Evolutionary conservation across 257 asterid species (phyloP).

Genomic region (Galeopsis tetrahit): DNA sequence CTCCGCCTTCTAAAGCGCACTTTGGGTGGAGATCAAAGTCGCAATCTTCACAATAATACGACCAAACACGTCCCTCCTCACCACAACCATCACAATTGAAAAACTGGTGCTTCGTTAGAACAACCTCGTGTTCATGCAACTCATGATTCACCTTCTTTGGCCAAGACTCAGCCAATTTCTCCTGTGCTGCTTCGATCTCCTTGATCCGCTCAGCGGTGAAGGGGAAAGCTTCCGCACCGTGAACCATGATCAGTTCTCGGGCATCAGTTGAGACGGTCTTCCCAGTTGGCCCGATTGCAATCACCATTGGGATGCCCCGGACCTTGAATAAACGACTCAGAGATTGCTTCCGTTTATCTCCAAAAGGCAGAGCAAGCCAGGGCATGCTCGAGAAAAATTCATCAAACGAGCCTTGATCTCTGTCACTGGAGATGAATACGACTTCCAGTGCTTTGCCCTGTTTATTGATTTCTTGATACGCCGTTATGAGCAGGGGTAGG

Average conservation of each 20-base stretch:
- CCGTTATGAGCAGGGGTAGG: constrained; percentile 60
- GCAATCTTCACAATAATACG: constrained; percentile 62
- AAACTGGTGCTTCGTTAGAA: constrained; percentile 45
- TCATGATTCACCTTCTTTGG: constrained; percentile 53
- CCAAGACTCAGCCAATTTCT: constrained; percentile 78
- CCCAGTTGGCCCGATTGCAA: constrained; percentile 76
- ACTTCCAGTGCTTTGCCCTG: constrained; percentile 55
- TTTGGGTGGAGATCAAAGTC: constrained; percentile 76
- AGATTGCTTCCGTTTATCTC: constrained; percentile 55
- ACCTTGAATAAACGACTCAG: constrained; percentile 62
- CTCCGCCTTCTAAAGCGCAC: constrained; percentile 47
- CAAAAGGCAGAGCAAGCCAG: constrained; percentile 81
- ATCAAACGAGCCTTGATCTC: constrained; percentile 62
- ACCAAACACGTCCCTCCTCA: constrained; percentile 63
- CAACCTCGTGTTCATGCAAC: constrained; percentile 70
- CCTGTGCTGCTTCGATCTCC: constrained; percentile 62
- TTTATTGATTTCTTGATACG: constrained; percentile 57
- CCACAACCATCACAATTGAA: constrained; percentile 69
- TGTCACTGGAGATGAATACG: constrained; percentile 77
- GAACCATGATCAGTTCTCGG: constrained; percentile 49
- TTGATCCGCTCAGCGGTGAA: constrained; percentile 69
- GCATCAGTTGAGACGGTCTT: constrained; percentile 68
- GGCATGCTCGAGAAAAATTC: constrained; percentile 78
- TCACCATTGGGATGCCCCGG: constrained; percentile 72
- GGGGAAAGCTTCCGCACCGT: constrained; percentile 79